Conservation (phyloP, 441 rosid species). For the Croton setiger region DNA sequence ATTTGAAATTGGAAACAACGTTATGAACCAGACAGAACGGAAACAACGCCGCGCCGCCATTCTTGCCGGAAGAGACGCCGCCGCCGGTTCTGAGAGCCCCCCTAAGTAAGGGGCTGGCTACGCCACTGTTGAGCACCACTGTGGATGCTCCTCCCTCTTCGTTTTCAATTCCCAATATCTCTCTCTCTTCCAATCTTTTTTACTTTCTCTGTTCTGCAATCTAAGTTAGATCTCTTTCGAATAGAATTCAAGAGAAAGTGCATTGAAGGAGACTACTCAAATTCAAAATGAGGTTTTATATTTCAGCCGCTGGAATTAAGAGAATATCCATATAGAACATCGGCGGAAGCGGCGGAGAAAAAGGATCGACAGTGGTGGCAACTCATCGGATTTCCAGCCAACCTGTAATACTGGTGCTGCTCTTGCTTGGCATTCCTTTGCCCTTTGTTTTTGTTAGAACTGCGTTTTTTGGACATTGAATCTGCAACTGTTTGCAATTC, state of each 20-base stretch:
- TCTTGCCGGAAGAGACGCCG: no score
- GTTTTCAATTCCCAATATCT: background rate
- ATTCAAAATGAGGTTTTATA: constrained; percentile 55
- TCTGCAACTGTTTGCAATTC: constrained; percentile 67
- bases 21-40: no score
- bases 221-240: constrained; percentile 18
- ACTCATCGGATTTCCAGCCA: constrained; percentile 52
- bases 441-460: constrained; percentile 66
- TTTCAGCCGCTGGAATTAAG: constrained; percentile 67
- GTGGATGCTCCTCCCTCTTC: no score
- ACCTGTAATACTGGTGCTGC: constrained; percentile 42
- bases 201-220: no score
- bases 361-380: constrained; percentile 38
- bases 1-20: no score
- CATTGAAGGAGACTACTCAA: no score
- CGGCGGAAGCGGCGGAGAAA: constrained; percentile 32
- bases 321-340: constrained; percentile 46
- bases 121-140: no score
- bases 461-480: constrained; percentile 74
- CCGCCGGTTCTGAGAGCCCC: no score
- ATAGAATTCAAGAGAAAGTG: constrained; percentile 24
- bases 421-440: constrained; percentile 51
- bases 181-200: background rate
- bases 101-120: no score
- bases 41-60: no score